Conservation (phyloP, 768 basidiomycete genomes). For the Termitomyces sp. region DNA sequence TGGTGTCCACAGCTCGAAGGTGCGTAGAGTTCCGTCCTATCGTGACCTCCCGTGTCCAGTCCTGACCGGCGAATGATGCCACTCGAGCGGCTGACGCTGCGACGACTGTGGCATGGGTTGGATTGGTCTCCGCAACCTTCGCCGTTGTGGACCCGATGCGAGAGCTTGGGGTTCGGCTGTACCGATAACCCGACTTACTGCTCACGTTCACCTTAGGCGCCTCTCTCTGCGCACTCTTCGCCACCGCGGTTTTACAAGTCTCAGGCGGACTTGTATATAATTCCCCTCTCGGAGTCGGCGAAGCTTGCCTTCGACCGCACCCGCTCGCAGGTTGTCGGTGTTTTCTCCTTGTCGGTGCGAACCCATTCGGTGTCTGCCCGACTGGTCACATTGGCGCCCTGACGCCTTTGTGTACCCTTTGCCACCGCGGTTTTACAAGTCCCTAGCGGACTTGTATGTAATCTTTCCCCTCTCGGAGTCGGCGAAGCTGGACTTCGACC, state of each 20-base stretch:
- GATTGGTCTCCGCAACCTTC: background rate
- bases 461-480: background rate
- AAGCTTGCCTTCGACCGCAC: background rate
- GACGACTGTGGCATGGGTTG: background rate
- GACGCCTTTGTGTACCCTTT: background rate
- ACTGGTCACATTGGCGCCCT: background rate
- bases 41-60: background rate
- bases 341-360: background rate
- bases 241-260: background rate
- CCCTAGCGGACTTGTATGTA: too few relatives aligned
- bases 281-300: background rate
- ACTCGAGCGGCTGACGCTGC: too few relatives aligned
- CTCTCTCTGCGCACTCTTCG: background rate
- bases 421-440: too few relatives aligned
- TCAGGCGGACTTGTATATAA: background rate
- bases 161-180: background rate
- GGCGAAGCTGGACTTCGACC: too few relatives aligned
- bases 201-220: background rate
- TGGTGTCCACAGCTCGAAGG: background rate
- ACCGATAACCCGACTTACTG: background rate
- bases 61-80: background rate
- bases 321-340: constrained; percentile 2
- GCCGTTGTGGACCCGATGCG: background rate
- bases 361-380: background rate
- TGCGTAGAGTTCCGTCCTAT: background rate